These are phyloP conservation scores for Saturnispora kantuleensis DNA, from an alignment of 805 yeast species.

Conservation along the genomic window DNA sequence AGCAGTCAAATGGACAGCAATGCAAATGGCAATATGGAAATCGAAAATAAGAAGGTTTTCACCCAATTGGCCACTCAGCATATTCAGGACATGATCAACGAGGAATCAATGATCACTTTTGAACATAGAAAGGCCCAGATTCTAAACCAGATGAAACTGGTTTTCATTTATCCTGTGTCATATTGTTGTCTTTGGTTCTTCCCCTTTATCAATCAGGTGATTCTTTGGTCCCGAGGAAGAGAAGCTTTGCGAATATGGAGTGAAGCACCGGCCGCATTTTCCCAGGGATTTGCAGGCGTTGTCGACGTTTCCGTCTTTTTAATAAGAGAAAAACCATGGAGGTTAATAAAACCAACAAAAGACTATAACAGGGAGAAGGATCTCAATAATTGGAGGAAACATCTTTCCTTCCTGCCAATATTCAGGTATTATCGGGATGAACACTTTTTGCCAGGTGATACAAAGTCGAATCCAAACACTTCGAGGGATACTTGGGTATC, in stretches of 20 bases:
- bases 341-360: conserved; percentile 20
- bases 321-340: conserved; percentile 76
- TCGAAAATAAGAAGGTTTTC: conserved; percentile 16
- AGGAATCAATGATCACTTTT: conserved; percentile 51
- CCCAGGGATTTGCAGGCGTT: conserved; percentile 73
- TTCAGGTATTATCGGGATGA: conserved; percentile 8
- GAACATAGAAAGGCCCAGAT: conserved; percentile 55
- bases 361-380: conserved; percentile 15
- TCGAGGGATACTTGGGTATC: conserved; percentile 1
- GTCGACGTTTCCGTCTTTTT: conserved; percentile 70
- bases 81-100: conserved; percentile 35
- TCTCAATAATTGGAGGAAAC: conserved; percentile 15
- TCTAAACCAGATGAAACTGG: conserved; percentile 66
- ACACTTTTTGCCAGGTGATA: conserved; percentile 7
- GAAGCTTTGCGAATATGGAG: conserved; percentile 53
- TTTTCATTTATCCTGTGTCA: conserved; percentile 77
- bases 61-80: conserved; percentile 13
- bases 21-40: conserved; percentile 4
- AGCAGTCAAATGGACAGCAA: background rate
- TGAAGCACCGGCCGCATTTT: conserved; percentile 56
- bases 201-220: conserved; percentile 58
- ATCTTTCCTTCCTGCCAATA: conserved; percentile 23
- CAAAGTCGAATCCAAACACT: conserved; percentile 2
- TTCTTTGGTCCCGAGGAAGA: conserved; percentile 37
- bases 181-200: conserved; percentile 74